Evolutionary conservation across 306 rosid species (phyloP), one percentile per base, ranked within the genome.

Genomic region (Carpinus fangiana): DNA sequence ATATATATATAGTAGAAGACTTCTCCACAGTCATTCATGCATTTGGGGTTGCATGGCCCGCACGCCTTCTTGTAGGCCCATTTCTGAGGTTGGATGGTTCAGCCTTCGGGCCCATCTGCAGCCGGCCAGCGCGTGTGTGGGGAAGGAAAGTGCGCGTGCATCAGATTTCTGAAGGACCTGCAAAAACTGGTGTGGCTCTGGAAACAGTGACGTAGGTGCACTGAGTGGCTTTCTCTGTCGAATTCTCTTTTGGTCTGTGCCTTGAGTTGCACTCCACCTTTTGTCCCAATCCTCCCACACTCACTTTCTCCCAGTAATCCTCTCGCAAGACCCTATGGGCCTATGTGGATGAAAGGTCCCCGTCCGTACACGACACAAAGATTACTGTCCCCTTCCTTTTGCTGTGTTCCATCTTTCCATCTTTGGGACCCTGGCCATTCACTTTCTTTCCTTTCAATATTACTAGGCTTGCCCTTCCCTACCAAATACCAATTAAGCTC

Each of bases 181-280:
- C 48, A 41, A 67, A 65, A 36, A 2, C 62, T 17, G 20, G 13
- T 34, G 20, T 28, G n/a, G 46, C 6, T 17, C 11, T 34, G 20
- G 54, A 59, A 70, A 61, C 72, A 78, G 54, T 34, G 70, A 75
- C 80, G 73, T 76, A 17, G 21, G 73, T 72, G 11, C 70, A 72
- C 74, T 74, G 76, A 65, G 83, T 73, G 86, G 70, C 78, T 77
- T 69, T 77, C 11, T 2, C 65, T 74, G 47, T 36, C 64, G 11
- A 43, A 17, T 70, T 60, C 81, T 55, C 77, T 78, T 84, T 80
- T 80, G 84, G 85, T 65, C 64, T 71, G 50, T 85, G 83, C 72
- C 88, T 84, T 86, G 28, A 73, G 75, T 26, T 74, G 36, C 84
- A 80, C 90, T 82, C 86, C 0, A 26, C 43, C 54, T 46, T 51